Conservation (phyloP, 2,329 filamentous ascomycete genomes). For the Stagonosporopsis chrysanthemi region DNA sequence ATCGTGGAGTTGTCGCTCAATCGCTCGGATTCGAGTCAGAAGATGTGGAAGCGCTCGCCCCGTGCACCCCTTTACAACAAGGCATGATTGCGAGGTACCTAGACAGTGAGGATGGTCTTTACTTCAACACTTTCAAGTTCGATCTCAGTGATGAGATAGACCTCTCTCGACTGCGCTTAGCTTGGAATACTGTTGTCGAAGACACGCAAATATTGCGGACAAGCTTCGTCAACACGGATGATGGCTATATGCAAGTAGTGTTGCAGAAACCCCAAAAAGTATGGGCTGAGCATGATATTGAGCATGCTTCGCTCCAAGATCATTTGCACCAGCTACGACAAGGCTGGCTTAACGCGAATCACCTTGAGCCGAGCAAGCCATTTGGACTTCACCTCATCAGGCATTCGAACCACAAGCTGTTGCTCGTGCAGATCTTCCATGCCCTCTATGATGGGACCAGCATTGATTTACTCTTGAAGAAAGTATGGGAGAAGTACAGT, state of each 20-base stretch:
- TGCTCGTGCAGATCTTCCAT: conserved; percentile 80
- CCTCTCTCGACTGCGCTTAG: conserved; percentile 57
- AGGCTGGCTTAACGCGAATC: conserved; percentile 40
- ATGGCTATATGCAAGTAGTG: conserved; percentile 79
- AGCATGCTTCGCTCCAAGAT: conserved; percentile 29
- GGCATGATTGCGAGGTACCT: conserved; percentile 80
- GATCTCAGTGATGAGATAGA: conserved; percentile 58
- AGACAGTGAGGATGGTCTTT: conserved; percentile 64
- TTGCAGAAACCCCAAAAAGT: conserved; percentile 52
- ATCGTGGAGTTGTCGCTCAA: conserved; percentile 62
- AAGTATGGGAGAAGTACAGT: conserved; percentile 63
- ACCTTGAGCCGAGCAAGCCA: conserved; percentile 59
- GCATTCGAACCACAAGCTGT: conserved; percentile 39
- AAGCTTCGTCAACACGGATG: conserved; percentile 73
- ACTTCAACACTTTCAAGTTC: conserved; percentile 80
- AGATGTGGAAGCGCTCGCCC: conserved; percentile 75
- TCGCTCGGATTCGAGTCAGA: conserved; percentile 59
- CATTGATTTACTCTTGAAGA: conserved; percentile 70
- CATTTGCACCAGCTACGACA: not conserved
- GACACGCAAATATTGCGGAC: conserved; percentile 73
- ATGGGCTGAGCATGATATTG: conserved; percentile 28
- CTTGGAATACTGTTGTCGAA: conserved; percentile 65
- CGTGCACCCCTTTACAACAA: conserved; percentile 85
- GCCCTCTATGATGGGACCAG: conserved; percentile 87
- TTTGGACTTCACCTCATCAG: conserved; percentile 59